Conservation (phyloP, 148 eudicot genomes). For the Silene conica region DNA sequence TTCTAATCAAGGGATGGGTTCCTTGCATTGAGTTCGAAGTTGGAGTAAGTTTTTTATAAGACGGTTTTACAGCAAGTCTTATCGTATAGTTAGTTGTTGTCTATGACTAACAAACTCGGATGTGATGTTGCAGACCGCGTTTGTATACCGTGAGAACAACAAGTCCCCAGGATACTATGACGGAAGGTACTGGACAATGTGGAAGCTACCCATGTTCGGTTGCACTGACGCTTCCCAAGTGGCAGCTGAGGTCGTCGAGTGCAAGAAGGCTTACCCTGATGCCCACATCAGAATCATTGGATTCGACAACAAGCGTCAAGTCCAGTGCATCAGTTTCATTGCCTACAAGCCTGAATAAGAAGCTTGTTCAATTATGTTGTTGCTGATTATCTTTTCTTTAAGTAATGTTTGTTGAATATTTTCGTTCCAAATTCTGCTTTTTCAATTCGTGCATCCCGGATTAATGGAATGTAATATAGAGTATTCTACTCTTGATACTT, state of each 20-base stretch:
- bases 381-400: too few species aligned
- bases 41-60: constrained; percentile 17
- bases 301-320: constrained; percentile 48
- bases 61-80: too few species aligned
- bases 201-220: constrained; percentile 55
- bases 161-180: constrained; percentile 46
- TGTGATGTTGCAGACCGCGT: constrained; percentile 14
- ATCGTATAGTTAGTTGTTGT: too few species aligned
- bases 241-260: constrained; percentile 29
- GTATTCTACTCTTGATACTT: too few species aligned
- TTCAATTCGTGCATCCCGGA: too few species aligned
- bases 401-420: too few species aligned
- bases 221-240: constrained; percentile 40
- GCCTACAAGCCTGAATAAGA: constrained; percentile 34
- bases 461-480: too few species aligned
- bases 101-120: not conserved
- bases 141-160: constrained; percentile 39
- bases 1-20: constrained; percentile 39
- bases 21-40: constrained; percentile 50
- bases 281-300: constrained; percentile 45
- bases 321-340: constrained; percentile 52
- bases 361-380: constrained; percentile 1
- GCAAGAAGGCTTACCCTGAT: constrained; percentile 34
- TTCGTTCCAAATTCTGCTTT: too few species aligned
- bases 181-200: constrained; percentile 59